These are phyloP conservation scores for Rhizoctonia solani DNA, from an alignment of 1,284 basidiomycete genomes.

Conservation along the genomic window DNA sequence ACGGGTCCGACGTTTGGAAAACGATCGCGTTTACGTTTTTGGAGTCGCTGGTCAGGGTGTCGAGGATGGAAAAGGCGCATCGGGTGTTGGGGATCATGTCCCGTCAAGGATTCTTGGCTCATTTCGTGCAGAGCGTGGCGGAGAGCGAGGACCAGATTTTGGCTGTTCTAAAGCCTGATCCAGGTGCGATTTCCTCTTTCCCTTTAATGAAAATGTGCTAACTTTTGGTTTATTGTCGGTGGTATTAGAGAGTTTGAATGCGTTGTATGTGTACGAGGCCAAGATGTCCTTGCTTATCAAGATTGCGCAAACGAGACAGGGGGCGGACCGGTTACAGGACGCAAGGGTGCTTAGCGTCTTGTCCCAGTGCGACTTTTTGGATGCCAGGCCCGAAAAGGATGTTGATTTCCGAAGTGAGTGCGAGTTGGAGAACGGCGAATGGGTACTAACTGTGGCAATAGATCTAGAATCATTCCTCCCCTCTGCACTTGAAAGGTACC, in stretches of 20 bases:
- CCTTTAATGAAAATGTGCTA: slow-evolving; percentile 9
- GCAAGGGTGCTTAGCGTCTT: slow-evolving; percentile 78
- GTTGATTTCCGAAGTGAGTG: slow-evolving; percentile 79
- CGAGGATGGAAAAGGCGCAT: slow-evolving; percentile 64
- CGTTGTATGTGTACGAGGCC: slow-evolving; percentile 93
- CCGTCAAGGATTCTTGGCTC: slow-evolving; percentile 78
- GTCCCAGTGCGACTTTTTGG: slow-evolving; percentile 85
- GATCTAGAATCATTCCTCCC: slow-evolving; percentile 87
- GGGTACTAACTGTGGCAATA: slow-evolving; percentile 43
- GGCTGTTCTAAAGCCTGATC: slow-evolving; percentile 83
- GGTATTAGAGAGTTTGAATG: slow-evolving; percentile 77
- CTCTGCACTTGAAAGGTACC: slow-evolving; percentile 83
- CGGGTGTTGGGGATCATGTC: slow-evolving; percentile 63
- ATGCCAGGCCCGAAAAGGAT: slow-evolving; percentile 78
- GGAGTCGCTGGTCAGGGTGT: slow-evolving; percentile 73
- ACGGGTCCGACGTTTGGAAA: slow-evolving; percentile 95
- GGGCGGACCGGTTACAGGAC: slow-evolving; percentile 85
- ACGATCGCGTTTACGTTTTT: slow-evolving; percentile 89
- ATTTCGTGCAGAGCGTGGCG: slow-evolving; percentile 83
- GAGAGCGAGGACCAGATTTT: slow-evolving; percentile 82
- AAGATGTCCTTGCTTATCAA: slow-evolving; percentile 88
- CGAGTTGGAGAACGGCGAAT: too few species aligned
- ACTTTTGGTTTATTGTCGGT: neutral
- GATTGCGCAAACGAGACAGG: slow-evolving; percentile 78
- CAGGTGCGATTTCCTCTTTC: slow-evolving; percentile 57